Evolutionary conservation across 2,329 filamentous ascomycete genomes (phyloP), one percentile per base, ranked within the genome.

Genomic region (Aspergillus intermedius): DNA sequence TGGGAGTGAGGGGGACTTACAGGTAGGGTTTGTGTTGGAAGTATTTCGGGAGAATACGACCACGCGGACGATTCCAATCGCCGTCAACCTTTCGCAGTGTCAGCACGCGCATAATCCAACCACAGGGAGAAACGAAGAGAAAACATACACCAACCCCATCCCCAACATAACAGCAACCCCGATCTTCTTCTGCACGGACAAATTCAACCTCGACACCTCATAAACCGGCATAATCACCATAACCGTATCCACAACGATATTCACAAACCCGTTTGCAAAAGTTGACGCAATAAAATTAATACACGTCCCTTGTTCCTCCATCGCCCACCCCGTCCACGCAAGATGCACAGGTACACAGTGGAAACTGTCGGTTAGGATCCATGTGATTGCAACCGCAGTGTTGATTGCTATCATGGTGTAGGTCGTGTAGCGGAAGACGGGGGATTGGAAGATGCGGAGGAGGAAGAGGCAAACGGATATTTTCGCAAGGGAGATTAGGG

Each of bases 11-110:
- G 2, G 19, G 13, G 22, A 7, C 41, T n/a, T 15, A 42, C 41
- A 43, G 3, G 25, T 59, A 6, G 45, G 53, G 15, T 61, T 61
- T 7, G 21, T 12, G 3, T 52, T 54, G 59, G 54, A 60, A 28
- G 55, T 54, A 25, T 62, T 56, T 5, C 46, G 53, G 49, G 54
- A 62, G 48, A 62, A 61, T 2, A 62, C 57, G 8, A 62, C 42
- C 3, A 60, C 58, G 22, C 60, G 57, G 21, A 61, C n/a, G 15
- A 43, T 43, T 25, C 41, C 41, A 22, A 43, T 15, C 3, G 25
- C 10, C 3, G 41, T 43, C 12, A 43, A 43, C 10, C 25, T 28
- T 28, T 28, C 25, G 25, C 25, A 28, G 25, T 28, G 25, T 28
- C 25, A 28, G 25, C 25, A 28, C 10, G 4, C 25, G 7, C 25